These are phyloP conservation scores for Apiospora pterosperma DNA, from an alignment of 2,329 filamentous ascomycete species.

Conservation along the genomic window DNA sequence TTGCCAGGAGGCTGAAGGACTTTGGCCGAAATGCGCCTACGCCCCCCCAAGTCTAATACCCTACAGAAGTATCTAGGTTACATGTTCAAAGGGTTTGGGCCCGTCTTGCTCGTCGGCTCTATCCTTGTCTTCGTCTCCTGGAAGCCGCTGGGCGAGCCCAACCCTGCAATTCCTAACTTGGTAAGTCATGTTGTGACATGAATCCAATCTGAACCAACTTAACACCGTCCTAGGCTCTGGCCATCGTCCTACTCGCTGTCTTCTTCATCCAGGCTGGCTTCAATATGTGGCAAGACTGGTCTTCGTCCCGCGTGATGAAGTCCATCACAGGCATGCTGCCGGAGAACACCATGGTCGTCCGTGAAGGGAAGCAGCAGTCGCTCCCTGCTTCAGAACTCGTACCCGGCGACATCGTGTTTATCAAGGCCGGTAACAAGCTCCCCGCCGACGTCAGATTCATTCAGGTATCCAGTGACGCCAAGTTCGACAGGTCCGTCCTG, in stretches of 20 bases:
- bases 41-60: conserved; percentile 39
- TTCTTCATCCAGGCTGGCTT: conserved; percentile 44
- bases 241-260: conserved; percentile 43
- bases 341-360: conserved; percentile 38
- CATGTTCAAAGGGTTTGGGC: conserved; percentile 45
- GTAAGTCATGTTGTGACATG: conserved; percentile 57
- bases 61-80: conserved; percentile 37
- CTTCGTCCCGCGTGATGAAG: conserved; percentile 42
- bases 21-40: conserved; percentile 41
- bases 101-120: conserved; percentile 42
- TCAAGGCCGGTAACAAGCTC: conserved; percentile 45
- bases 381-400: conserved; percentile 41
- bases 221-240: conserved; percentile 49
- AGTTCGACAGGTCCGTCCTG: conserved; percentile 38
- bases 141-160: conserved; percentile 40
- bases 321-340: conserved; percentile 44
- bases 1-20: conserved; percentile 32
- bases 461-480: conserved; percentile 37
- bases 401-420: conserved; percentile 42
- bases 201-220: conserved; percentile 64
- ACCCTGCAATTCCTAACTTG: conserved; percentile 41
- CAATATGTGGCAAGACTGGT: conserved; percentile 46
- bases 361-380: conserved; percentile 38
- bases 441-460: conserved; percentile 44
- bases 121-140: conserved; percentile 47